Evolutionary conservation across 1,284 basidiomycete species (phyloP).

Genomic region (Ceratobasidium sp.): DNA sequence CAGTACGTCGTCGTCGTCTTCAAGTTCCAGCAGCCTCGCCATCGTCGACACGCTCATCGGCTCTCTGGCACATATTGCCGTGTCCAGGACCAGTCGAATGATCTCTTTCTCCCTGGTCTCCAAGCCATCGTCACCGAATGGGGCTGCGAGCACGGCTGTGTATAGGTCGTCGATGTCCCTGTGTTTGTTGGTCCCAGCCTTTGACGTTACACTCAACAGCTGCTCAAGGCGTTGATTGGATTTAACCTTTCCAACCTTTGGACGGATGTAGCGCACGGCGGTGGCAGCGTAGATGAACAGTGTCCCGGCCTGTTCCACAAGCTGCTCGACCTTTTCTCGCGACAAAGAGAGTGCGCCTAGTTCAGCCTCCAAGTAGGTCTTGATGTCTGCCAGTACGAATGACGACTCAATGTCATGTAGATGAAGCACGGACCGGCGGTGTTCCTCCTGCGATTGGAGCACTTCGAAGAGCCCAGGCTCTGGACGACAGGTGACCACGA

Average conservation of each 20-base stretch:
- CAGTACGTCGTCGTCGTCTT: not conserved
- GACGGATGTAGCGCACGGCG: not conserved
- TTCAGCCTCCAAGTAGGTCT: constrained; percentile 1
- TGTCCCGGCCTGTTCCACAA: not conserved
- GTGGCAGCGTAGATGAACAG: constrained; percentile 23
- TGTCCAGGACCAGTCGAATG: not conserved
- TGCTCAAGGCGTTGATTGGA: not conserved
- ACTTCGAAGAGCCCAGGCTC: not conserved
- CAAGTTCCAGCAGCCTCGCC: not conserved
- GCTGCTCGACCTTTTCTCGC: not conserved
- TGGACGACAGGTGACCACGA: constrained; percentile 25
- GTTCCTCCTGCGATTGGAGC: too few species aligned
- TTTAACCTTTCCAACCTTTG: not conserved
- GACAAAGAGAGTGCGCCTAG: not conserved
- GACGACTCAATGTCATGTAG: constrained; percentile 27
- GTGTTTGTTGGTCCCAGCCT: not conserved
- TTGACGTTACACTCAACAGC: not conserved
- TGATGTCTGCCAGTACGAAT: constrained; percentile 14
- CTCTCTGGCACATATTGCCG: not conserved
- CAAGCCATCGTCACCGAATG: not conserved
- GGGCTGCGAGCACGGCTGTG: not conserved
- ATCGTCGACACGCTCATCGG: not conserved
- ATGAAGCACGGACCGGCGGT: not conserved
- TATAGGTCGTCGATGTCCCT: not conserved
- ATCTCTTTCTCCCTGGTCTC: not conserved